Evolutionary conservation across 495 filamentous ascomycete species (phyloP).

Genomic region (Annulohypoxylon nitens): DNA sequence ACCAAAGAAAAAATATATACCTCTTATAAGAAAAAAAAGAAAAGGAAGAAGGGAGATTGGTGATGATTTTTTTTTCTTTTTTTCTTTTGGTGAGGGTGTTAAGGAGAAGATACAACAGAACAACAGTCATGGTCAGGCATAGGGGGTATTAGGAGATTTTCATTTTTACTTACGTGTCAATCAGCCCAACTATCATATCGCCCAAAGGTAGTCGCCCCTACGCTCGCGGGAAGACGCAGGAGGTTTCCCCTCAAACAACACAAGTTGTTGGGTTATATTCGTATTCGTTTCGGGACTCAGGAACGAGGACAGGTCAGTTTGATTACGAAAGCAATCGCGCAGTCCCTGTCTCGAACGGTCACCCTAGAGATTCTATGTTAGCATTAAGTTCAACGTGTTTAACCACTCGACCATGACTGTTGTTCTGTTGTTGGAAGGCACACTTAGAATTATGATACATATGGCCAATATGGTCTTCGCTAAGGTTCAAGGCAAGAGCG

Average conservation of each 20-base stretch:
- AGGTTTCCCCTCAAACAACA: too few relatives aligned
- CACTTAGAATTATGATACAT: neutral
- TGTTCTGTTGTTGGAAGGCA: slow-evolving; percentile 14
- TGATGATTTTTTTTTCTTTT: neutral
- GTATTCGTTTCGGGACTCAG: too few relatives aligned
- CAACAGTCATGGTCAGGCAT: slow-evolving; percentile 6
- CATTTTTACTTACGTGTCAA: neutral
- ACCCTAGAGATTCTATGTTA: slow-evolving; percentile 7
- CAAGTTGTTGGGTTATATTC: too few relatives aligned
- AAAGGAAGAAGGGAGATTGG: neutral
- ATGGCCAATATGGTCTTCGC: neutral
- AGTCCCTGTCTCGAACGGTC: neutral
- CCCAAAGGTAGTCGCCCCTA: too few relatives aligned
- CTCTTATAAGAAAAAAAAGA: neutral
- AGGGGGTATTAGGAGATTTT: neutral
- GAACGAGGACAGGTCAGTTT: too few relatives aligned
- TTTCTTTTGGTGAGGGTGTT: neutral
- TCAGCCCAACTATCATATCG: too few relatives aligned
- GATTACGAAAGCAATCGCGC: neutral
- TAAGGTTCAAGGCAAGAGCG: slow-evolving; percentile 2
- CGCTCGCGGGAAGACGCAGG: too few relatives aligned
- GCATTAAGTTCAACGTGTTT: neutral
- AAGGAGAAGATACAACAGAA: neutral
- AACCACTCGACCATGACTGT: slow-evolving; percentile 6
- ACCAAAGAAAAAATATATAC: neutral